A percentile compares a stretch with the other conserved stretches of the same genome.
Evolutionary conservation across 495 filamentous ascomycete genomes (phyloP).

Genomic region (Sordaria brevicollis): DNA sequence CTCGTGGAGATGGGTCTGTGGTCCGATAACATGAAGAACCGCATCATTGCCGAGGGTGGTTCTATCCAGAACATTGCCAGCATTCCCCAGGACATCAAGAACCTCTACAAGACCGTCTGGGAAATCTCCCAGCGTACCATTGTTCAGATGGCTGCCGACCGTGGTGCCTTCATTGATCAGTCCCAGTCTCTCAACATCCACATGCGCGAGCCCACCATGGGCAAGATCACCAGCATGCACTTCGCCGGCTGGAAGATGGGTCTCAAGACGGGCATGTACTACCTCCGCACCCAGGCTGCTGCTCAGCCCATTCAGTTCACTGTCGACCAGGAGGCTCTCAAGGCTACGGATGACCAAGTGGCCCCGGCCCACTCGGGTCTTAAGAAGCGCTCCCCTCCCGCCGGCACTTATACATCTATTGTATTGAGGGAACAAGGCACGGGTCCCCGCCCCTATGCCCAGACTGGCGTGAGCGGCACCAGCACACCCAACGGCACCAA

Average conservation of each 20-base stretch:
- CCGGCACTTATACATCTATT: slow-evolving; percentile 41
- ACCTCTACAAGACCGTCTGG: slow-evolving; percentile 98
- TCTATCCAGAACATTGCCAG: slow-evolving; percentile 95
- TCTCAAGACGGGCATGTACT: slow-evolving; percentile 99
- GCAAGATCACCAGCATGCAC: slow-evolving; percentile 99
- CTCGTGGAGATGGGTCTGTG: slow-evolving; percentile 95
- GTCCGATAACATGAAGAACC: slow-evolving; percentile 99
- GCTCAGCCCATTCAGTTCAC: slow-evolving; percentile 98
- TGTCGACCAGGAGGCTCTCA: slow-evolving; percentile 92
- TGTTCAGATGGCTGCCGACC: slow-evolving; percentile 95
- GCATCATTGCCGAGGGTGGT: slow-evolving; percentile 93
- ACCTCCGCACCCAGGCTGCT: slow-evolving; percentile 94
- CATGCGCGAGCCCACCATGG: slow-evolving; percentile 98
- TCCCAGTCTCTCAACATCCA: slow-evolving; percentile 98
- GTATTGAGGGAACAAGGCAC: slow-evolving; percentile 19
- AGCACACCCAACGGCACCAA: slow-evolving; percentile 29
- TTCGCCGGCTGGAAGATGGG: slow-evolving; percentile 98
- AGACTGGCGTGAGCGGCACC: slow-evolving; percentile 29
- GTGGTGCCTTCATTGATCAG: slow-evolving; percentile 97
- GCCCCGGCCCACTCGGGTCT: slow-evolving; percentile 46
- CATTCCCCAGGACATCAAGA: slow-evolving; percentile 91
- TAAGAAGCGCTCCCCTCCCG: slow-evolving; percentile 57
- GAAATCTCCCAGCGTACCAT: slow-evolving; percentile 96
- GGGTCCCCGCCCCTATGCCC: slow-evolving; percentile 28
- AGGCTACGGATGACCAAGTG: slow-evolving; percentile 76